Conservation (phyloP, 306 rosid genomes). For the Gleditsia sinensis region DNA sequence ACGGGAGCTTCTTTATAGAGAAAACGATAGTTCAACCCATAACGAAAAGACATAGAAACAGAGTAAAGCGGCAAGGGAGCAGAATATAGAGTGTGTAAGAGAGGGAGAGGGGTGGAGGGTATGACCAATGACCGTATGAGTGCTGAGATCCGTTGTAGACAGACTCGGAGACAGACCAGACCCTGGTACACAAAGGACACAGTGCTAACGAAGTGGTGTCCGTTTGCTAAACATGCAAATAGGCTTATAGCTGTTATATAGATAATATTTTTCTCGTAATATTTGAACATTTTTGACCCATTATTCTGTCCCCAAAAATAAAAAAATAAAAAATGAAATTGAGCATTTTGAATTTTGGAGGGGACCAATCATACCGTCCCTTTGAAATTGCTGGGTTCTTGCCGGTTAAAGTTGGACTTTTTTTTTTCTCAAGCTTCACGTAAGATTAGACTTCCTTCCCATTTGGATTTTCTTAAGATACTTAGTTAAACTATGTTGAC, state of each 20-base stretch:
- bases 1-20: constrained; percentile 49
- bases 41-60: constrained; percentile 13
- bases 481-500: not conserved
- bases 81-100: no score
- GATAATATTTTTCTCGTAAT: no score
- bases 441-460: not conserved
- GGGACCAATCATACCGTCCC: constrained; percentile 39
- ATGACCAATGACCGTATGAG: not conserved
- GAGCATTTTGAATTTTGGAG: constrained; percentile 28
- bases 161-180: constrained; percentile 34
- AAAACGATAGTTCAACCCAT: constrained; percentile 52
- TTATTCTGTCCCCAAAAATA: constrained; percentile 17
- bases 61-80: not conserved
- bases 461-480: not conserved
- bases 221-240: constrained; percentile 64
- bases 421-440: not conserved
- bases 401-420: constrained; percentile 26
- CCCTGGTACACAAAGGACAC: constrained; percentile 50
- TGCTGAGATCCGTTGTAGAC: constrained; percentile 72
- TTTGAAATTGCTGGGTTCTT: constrained; percentile 29
- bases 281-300: constrained; percentile 5
- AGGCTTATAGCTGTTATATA: constrained; percentile 9
- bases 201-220: constrained; percentile 62
- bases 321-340: constrained; percentile 27
- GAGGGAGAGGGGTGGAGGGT: no score